A percentile compares a stretch with the other conserved stretches of the same genome.
phyloP scores from a whole-genome alignment of 2,329 filamentous ascomycete genomes.

The Colletotrichum lindemuthianum region DNA sequence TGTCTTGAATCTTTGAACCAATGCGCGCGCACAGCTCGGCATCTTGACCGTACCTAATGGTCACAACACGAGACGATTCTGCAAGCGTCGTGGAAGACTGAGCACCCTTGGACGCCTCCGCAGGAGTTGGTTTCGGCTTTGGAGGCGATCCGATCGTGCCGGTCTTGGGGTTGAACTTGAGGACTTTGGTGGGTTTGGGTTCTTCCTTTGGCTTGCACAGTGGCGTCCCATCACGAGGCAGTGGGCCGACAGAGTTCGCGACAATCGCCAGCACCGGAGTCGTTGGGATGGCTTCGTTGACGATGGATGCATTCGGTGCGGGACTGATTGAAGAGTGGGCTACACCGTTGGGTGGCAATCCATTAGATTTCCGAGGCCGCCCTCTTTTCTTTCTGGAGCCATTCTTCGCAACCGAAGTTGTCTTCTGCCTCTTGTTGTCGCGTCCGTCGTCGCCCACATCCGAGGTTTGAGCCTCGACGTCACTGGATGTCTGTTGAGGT shows the following conservation, averaged over 20 bases:
- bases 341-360: constrained; percentile 38
- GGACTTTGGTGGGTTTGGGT: constrained; percentile 48
- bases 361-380: constrained; percentile 40
- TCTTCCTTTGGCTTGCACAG: constrained; percentile 6
- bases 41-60: constrained; percentile 43
- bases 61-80: constrained; percentile 24
- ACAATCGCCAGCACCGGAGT: background rate
- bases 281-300: constrained; percentile 9
- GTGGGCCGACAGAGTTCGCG: too few relatives aligned
- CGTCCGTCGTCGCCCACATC: constrained; percentile 31
- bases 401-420: constrained; percentile 30
- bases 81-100: constrained; percentile 18
- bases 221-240: background rate
- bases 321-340: constrained; percentile 38
- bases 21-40: constrained; percentile 56
- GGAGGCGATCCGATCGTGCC: constrained; percentile 72
- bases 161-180: constrained; percentile 68
- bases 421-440: constrained; percentile 41
- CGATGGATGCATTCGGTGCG: background rate
- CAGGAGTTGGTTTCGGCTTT: constrained; percentile 55
- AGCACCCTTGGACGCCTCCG: constrained; percentile 29
- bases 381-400: constrained; percentile 37
- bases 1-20: constrained; percentile 70
- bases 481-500: constrained; percentile 11
- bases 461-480: constrained; percentile 25